phyloP scores from a whole-genome alignment of 441 rosid genomes.

The Pelargonium myrrhifolium region DNA sequence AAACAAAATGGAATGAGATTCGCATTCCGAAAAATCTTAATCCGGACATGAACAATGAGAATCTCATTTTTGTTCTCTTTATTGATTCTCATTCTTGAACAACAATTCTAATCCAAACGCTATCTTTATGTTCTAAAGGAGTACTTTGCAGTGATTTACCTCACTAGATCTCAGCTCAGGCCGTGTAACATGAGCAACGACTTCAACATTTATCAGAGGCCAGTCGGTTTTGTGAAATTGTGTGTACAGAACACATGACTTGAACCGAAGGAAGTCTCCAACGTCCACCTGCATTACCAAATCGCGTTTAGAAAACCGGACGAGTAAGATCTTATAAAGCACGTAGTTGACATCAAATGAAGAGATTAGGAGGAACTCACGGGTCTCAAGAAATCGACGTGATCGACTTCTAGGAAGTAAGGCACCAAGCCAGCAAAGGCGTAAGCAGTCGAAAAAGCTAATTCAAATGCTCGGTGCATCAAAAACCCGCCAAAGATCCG shows the following conservation, averaged over 20 bases:
- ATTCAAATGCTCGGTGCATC: slow-evolving; percentile 76
- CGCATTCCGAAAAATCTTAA: too few species aligned
- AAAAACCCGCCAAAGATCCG: slow-evolving; percentile 73
- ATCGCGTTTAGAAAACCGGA: background rate
- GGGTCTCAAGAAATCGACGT: slow-evolving; percentile 76
- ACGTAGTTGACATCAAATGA: background rate
- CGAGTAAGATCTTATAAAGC: background rate
- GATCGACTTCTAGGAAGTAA: slow-evolving; percentile 75
- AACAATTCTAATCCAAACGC: too few species aligned
- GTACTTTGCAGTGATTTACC: slow-evolving; percentile 30
- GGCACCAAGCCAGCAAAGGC: slow-evolving; percentile 77
- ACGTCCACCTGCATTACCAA: slow-evolving; percentile 55
- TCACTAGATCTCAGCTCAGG: slow-evolving; percentile 84
- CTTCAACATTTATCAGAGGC: slow-evolving; percentile 70
- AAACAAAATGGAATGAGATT: too few species aligned
- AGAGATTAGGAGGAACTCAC: slow-evolving; percentile 30
- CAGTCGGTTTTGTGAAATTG: slow-evolving; percentile 48
- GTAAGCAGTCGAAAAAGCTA: slow-evolving; percentile 83
- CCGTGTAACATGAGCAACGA: slow-evolving; percentile 78
- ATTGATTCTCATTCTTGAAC: too few species aligned
- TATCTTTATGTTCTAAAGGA: background rate
- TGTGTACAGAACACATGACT: slow-evolving; percentile 70
- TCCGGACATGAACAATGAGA: too few species aligned
- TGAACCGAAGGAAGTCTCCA: slow-evolving; percentile 70
- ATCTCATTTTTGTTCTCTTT: too few species aligned